A percentile compares a stretch with the other conserved stretches of the same genome.
Evolutionary conservation across 73 alveolate genomes (phyloP).

Genomic region (Tetrahymena malaccensis): DNA sequence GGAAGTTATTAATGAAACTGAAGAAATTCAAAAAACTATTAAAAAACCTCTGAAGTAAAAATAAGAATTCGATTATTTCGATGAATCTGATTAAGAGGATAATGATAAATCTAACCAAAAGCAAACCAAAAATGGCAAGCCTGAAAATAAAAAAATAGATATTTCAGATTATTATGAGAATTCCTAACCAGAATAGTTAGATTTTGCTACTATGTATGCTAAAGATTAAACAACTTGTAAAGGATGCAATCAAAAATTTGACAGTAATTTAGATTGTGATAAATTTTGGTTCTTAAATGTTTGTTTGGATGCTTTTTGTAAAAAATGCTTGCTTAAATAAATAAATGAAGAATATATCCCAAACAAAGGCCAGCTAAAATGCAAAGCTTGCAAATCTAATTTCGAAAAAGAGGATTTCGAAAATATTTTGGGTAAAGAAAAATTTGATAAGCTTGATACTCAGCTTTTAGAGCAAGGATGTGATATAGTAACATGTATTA

Average conservation of each 20-base stretch:
- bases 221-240: neutral
- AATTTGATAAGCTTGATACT: neutral
- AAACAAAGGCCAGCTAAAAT: neutral
- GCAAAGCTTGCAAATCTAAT: neutral
- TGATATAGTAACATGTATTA: conserved; percentile 1
- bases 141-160: neutral
- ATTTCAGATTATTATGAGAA: neutral
- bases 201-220: neutral
- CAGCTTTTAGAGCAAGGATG: neutral
- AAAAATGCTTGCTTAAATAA: neutral
- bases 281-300: neutral
- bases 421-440: conserved; percentile 15
- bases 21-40: neutral
- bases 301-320: neutral
- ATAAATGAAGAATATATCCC: neutral
- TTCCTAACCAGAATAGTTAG: neutral
- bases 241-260: neutral
- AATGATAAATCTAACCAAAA: neutral
- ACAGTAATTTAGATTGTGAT: neutral
- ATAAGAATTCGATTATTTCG: neutral
- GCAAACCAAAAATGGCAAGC: neutral
- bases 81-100: neutral
- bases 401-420: neutral
- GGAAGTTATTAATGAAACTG: neutral
- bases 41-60: neutral